These are phyloP conservation scores for Verticillium nubilum DNA, from an alignment of 2,329 filamentous ascomycete genomes.

Conservation along the genomic window DNA sequence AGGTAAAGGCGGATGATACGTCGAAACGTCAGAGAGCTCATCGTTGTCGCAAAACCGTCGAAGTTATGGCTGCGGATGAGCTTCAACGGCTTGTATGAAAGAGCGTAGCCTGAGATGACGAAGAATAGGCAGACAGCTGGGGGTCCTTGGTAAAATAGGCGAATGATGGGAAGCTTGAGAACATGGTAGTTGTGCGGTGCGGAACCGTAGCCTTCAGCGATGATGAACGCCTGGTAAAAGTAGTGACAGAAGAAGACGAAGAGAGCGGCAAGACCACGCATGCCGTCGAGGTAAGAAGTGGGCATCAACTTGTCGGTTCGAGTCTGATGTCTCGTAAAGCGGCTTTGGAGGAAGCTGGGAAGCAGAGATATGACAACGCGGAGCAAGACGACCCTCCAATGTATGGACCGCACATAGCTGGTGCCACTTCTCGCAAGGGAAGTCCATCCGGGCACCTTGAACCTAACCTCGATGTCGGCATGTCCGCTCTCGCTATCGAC, in stretches of 20 bases:
- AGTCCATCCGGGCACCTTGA: slow-evolving; percentile 24
- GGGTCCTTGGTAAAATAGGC: slow-evolving; percentile 49
- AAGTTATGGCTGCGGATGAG: slow-evolving; percentile 32
- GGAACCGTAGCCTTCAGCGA: slow-evolving; percentile 45
- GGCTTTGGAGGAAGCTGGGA: slow-evolving; percentile 47
- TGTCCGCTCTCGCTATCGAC: slow-evolving; percentile 34
- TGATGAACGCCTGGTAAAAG: slow-evolving; percentile 45
- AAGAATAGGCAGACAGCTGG: slow-evolving; percentile 58
- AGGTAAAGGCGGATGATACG: slow-evolving; percentile 46
- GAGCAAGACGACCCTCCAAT: slow-evolving; percentile 30
- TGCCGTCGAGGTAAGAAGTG: slow-evolving; percentile 53
- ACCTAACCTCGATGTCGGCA: slow-evolving; percentile 30
- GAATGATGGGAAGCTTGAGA: slow-evolving; percentile 47
- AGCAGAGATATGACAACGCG: slow-evolving; percentile 38
- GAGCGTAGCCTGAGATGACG: slow-evolving; percentile 56
- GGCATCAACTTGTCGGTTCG: slow-evolving; percentile 38
- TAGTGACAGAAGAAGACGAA: slow-evolving; percentile 54
- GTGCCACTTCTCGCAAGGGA: slow-evolving; percentile 21
- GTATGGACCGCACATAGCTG: slow-evolving; percentile 22
- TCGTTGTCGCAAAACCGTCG: slow-evolving; percentile 34
- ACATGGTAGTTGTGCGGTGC: slow-evolving; percentile 37
- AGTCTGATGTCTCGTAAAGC: slow-evolving; percentile 32
- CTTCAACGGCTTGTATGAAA: slow-evolving; percentile 48
- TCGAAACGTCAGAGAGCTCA: slow-evolving; percentile 47
- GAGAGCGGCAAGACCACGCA: slow-evolving; percentile 50